Conservation (phyloP, 2,329 filamentous ascomycete species). For the Colletotrichum sp. region DNA sequence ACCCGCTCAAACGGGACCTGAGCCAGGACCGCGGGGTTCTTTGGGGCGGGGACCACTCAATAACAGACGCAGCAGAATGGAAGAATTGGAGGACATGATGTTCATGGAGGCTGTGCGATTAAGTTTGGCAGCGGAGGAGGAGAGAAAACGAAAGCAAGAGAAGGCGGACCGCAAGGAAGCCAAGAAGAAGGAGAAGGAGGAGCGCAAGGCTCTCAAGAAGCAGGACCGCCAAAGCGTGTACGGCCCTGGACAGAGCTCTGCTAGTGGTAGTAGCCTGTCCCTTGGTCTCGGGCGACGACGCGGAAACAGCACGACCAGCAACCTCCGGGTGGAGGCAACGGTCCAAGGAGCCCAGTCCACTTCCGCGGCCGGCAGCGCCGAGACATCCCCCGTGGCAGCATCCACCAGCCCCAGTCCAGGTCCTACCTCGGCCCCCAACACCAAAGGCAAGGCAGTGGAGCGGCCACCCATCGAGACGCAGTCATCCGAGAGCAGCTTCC, state of each 20-base stretch:
- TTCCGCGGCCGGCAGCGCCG: not conserved
- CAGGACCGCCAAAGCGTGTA: conserved; percentile 43
- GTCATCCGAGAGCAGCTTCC: conserved; percentile 17
- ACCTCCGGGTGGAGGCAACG: conserved; percentile 62
- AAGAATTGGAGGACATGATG: conserved; percentile 97
- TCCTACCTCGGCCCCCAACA: conserved; percentile 38
- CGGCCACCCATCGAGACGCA: conserved; percentile 41
- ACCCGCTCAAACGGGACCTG: conserved; percentile 32
- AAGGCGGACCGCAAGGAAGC: conserved; percentile 82
- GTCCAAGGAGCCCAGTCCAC: conserved; percentile 43
- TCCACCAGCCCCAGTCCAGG: conserved; percentile 32
- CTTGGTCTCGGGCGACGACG: conserved; percentile 64
- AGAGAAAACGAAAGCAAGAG: conserved; percentile 84
- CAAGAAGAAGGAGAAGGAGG: conserved; percentile 85
- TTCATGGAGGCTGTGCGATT: conserved; percentile 94
- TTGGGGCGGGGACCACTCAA: conserved; percentile 30
- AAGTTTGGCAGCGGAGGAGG: conserved; percentile 91
- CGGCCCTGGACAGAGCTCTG: conserved; percentile 49
- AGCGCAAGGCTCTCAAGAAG: conserved; percentile 79
- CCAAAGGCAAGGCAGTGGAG: conserved; percentile 76
- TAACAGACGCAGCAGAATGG: conserved; percentile 62
- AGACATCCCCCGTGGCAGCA: conserved; percentile 32
- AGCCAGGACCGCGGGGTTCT: conserved; percentile 36
- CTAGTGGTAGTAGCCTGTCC: conserved; percentile 69
- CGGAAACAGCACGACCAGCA: conserved; percentile 65